Evolutionary conservation across 140 eudicot species (phyloP).

Genomic region (Bidens hawaiensis): DNA sequence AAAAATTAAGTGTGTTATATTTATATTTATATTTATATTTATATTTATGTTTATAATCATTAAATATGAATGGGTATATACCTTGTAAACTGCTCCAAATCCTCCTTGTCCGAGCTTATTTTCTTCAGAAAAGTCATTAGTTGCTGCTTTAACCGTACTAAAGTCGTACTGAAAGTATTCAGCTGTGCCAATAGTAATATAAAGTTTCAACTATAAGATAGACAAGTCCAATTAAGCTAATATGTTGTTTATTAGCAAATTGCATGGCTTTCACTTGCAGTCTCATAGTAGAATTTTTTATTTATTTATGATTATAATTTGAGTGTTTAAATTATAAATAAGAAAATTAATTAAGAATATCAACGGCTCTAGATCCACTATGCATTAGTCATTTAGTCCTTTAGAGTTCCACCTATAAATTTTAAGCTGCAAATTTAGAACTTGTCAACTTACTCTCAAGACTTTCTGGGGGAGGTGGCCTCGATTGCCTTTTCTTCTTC

Average conservation of each 20-base stretch:
- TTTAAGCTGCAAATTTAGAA: background rate
- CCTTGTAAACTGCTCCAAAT: conserved; percentile 14
- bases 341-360: no score
- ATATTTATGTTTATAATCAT: background rate
- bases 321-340: no score
- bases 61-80: background rate
- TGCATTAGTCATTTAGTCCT: no score
- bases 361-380: no score
- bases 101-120: conserved; percentile 20
- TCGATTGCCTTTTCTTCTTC: background rate
- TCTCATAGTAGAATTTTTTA: no score
- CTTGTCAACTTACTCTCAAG: background rate
- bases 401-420: no score
- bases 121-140: conserved; percentile 2
- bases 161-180: background rate
- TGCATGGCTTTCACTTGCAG: background rate
- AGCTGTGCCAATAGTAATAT: background rate
- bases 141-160: background rate
- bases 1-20: no score
- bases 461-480: background rate
- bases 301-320: no score
- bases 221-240: background rate
- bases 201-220: background rate
- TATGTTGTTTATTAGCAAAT: background rate
- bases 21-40: no score